phyloP scores from a whole-genome alignment of 768 basidiomycete genomes.

The Lentinula boryana region DNA sequence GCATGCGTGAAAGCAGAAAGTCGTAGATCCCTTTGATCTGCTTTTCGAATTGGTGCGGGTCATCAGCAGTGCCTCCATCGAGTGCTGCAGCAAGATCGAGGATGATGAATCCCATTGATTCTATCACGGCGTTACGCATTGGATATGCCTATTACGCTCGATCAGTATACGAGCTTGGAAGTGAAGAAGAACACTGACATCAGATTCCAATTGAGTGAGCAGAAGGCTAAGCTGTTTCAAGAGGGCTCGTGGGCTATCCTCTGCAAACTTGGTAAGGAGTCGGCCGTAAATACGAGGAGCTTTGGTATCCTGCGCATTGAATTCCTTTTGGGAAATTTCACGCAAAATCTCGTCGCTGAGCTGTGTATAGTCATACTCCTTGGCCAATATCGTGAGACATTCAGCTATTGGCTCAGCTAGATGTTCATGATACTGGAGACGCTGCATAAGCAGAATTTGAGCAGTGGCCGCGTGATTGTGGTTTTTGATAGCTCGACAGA shows the following conservation, averaged over 20 bases:
- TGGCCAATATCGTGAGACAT: constrained; percentile 68
- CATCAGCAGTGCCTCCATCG: constrained; percentile 40
- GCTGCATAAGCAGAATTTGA: constrained; percentile 88
- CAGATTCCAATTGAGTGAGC: constrained; percentile 83
- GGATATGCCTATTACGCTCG: constrained; percentile 68
- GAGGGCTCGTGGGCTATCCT: constrained; percentile 72
- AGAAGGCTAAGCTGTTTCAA: constrained; percentile 88
- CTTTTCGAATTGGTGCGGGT: constrained; percentile 46
- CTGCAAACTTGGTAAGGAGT: constrained; percentile 78
- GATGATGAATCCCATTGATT: constrained; percentile 83
- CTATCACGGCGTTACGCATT: constrained; percentile 92
- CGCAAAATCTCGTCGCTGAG: constrained; percentile 88
- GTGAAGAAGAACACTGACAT: constrained; percentile 44
- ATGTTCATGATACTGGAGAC: constrained; percentile 91
- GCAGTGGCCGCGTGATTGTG: constrained; percentile 81
- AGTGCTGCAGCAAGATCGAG: constrained; percentile 62
- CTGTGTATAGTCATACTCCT: constrained; percentile 84
- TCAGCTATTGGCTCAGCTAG: constrained; percentile 94
- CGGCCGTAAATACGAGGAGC: constrained; percentile 79
- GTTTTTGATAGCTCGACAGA: constrained; percentile 88
- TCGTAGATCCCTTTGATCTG: constrained; percentile 80
- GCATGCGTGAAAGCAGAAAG: constrained; percentile 77
- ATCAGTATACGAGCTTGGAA: not conserved
- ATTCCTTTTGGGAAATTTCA: constrained; percentile 76
- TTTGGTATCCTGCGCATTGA: constrained; percentile 67